Conservation (phyloP, 805 yeast genomes). For the Jamesozyma rosinii region DNA sequence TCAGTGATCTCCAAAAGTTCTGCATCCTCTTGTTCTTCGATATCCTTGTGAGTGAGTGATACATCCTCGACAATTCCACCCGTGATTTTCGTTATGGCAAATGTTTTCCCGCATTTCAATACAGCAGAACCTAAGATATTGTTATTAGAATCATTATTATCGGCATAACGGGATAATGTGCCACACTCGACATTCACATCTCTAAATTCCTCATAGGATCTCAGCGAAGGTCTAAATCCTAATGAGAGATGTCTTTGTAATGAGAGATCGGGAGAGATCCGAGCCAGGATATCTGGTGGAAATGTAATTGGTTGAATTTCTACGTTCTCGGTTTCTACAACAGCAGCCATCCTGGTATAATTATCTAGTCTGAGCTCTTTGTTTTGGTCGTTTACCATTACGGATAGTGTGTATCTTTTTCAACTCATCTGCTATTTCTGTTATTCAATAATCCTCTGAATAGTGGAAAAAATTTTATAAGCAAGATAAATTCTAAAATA, state of each 20-base stretch:
- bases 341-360: conserved; percentile 7
- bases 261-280: conserved; percentile 78
- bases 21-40: conserved; percentile 30
- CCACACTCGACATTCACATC: conserved; percentile 39
- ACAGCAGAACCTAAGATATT: conserved; percentile 57
- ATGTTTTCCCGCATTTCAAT: conserved; percentile 60
- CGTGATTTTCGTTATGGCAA: conserved; percentile 61
- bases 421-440: no score
- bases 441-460: no score
- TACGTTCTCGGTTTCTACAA: conserved; percentile 14
- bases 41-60: conserved; percentile 34
- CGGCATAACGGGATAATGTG: conserved; percentile 32
- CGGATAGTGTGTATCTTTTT: no score
- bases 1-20: conserved; percentile 12
- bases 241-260: conserved; percentile 67
- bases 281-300: conserved; percentile 72
- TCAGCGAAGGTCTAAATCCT: conserved; percentile 67
- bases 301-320: conserved; percentile 45
- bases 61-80: conserved; percentile 57
- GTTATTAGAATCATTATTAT: conserved; percentile 15
- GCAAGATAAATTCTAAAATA: no score
- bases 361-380: no score
- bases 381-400: no score
- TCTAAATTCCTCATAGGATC: conserved; percentile 66
- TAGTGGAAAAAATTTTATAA: no score